These are phyloP conservation scores for Lyophyllum decastes DNA, from an alignment of 768 basidiomycete species.

Conservation along the genomic window DNA sequence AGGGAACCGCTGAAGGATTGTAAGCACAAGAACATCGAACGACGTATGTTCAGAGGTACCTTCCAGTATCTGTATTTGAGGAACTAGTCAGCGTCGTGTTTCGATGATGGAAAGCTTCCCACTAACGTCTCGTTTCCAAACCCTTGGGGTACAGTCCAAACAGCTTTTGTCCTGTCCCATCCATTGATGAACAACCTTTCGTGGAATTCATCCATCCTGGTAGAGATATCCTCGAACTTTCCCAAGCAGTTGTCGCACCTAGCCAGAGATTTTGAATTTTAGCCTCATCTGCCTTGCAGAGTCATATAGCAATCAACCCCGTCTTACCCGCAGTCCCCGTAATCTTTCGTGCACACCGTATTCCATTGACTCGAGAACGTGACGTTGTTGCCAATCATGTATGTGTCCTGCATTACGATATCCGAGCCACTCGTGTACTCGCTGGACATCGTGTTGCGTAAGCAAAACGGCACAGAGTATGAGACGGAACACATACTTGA, in stretches of 20 bases:
- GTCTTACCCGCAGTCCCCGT: slow-evolving; percentile 77
- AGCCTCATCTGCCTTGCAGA: neutral
- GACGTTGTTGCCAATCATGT: slow-evolving; percentile 61
- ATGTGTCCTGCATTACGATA: slow-evolving; percentile 70
- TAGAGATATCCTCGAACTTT: slow-evolving; percentile 68
- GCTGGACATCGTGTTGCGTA: slow-evolving; percentile 16
- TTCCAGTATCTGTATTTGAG: slow-evolving; percentile 48
- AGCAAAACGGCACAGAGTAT: neutral
- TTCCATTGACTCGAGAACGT: slow-evolving; percentile 63
- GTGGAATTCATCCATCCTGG: slow-evolving; percentile 65
- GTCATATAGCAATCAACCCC: neutral
- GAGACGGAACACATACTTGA: slow-evolving; percentile 31
- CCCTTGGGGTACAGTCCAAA: slow-evolving; percentile 83
- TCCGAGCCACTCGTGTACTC: slow-evolving; percentile 61
- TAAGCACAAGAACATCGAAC: neutral
- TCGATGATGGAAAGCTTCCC: neutral
- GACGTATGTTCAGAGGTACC: slow-evolving; percentile 18
- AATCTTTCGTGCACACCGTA: slow-evolving; percentile 63
- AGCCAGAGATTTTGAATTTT: neutral
- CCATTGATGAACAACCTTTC: slow-evolving; percentile 61
- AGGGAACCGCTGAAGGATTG: slow-evolving; percentile 41
- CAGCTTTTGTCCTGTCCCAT: slow-evolving; percentile 66
- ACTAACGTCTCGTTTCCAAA: slow-evolving; percentile 64
- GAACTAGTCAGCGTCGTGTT: neutral
- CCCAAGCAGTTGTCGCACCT: slow-evolving; percentile 67